These are phyloP conservation scores for Acrodontium crateriforme DNA, from an alignment of 2,329 filamentous ascomycete genomes.

Conservation along the genomic window DNA sequence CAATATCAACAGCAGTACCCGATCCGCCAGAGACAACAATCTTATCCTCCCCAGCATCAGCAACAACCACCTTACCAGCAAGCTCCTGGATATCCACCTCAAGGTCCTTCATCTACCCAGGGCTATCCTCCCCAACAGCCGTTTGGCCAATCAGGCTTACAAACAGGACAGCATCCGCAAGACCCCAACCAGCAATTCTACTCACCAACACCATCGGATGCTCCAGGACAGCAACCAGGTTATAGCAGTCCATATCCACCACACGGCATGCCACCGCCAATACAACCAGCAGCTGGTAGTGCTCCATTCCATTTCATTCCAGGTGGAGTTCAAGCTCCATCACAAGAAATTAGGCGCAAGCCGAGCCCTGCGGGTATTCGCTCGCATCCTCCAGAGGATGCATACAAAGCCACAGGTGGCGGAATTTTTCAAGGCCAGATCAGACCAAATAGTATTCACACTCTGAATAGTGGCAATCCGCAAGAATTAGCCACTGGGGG, in stretches of 20 bases:
- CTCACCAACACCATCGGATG: constrained; percentile 22
- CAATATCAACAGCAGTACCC: constrained; percentile 28
- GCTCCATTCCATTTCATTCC: constrained; percentile 26
- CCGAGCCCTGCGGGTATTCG: constrained; percentile 15
- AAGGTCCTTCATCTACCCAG: constrained; percentile 14
- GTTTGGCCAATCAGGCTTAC: constrained; percentile 12
- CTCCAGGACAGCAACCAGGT: constrained; percentile 15
- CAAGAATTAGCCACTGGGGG: constrained; percentile 35
- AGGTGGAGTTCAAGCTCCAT: constrained; percentile 15
- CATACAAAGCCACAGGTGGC: constrained; percentile 25
- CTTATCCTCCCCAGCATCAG: constrained; percentile 5
- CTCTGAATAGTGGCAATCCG: constrained; percentile 25
- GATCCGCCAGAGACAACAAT: constrained; percentile 10
- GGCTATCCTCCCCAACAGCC: constrained; percentile 21
- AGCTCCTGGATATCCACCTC: constrained; percentile 16
- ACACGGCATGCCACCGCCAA: constrained; percentile 11
- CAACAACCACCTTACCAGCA: constrained; percentile 13
- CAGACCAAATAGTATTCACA: constrained; percentile 25
- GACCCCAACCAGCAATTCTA: constrained; percentile 24
- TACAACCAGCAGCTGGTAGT: constrained; percentile 7
- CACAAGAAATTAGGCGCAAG: constrained; percentile 14
- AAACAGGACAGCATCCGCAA: constrained; percentile 16
- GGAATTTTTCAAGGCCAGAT: constrained; percentile 24
- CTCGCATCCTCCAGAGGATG: constrained; percentile 19
- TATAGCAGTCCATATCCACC: constrained; percentile 14